A percentile compares a stretch with the other conserved stretches of the same genome.
Evolutionary conservation across 78 protist genomes (phyloP).

Genomic region (Dictyostelium capitatum): DNA sequence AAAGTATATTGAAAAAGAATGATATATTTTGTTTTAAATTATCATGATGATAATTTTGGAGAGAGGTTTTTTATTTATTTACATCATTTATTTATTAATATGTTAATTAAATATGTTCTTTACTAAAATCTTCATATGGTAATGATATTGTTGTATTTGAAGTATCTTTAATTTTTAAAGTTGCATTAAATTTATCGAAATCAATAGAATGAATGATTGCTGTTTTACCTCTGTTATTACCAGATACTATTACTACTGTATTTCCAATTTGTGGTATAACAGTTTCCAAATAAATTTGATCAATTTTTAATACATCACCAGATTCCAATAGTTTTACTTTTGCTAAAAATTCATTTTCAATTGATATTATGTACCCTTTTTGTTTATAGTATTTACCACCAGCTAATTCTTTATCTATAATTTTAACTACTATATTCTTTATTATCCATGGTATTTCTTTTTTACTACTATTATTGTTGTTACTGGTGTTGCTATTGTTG

Average conservation of each 20-base stretch:
- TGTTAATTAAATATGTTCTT: not conserved
- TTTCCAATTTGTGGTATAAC: slow-evolving; percentile 26
- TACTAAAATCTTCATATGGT: slow-evolving; percentile 73
- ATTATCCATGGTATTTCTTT: slow-evolving; percentile 52
- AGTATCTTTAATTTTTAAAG: not conserved
- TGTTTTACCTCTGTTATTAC: slow-evolving; percentile 31
- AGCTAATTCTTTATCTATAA: slow-evolving; percentile 58
- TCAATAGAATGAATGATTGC: slow-evolving; percentile 13
- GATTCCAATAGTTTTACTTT: slow-evolving; percentile 14
- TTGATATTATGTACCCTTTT: not conserved
- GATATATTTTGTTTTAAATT: no score
- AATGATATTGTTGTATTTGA: not conserved
- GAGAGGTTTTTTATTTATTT: no score
- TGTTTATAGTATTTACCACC: slow-evolving; percentile 52
- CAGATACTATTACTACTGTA: slow-evolving; percentile 21
- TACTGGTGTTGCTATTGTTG: slow-evolving; percentile 2
- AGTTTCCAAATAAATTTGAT: slow-evolving; percentile 59
- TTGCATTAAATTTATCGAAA: slow-evolving; percentile 41
- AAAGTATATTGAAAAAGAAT: no score
- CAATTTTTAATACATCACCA: slow-evolving; percentile 31
- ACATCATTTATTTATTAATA: no score
- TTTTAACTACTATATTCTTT: slow-evolving; percentile 50
- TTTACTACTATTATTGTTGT: not conserved
- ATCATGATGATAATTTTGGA: no score
- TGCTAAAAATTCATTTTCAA: slow-evolving; percentile 51